A percentile compares a stretch with the other conserved stretches of the same genome.
Evolutionary conservation across 2,329 filamentous ascomycete species (phyloP).

Genomic region (Penicillium olsonii): DNA sequence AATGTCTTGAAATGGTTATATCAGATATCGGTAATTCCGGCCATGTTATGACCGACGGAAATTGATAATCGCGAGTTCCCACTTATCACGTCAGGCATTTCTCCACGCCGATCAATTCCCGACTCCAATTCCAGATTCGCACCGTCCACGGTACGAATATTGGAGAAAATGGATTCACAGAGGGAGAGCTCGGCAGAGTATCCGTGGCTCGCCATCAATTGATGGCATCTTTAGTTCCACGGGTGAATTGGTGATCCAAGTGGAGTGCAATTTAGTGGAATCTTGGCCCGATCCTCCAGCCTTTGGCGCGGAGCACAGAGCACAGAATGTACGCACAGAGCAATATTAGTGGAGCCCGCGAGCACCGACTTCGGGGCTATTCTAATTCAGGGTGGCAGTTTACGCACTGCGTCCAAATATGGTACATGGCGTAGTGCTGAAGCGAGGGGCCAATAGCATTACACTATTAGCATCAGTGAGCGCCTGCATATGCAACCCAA

Average conservation of each 20-base stretch:
- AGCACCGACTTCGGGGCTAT: neutral
- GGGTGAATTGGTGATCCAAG: neutral
- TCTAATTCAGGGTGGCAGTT: too few relatives aligned
- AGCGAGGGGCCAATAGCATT: neutral
- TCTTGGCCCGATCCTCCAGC: neutral
- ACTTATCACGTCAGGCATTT: constrained; percentile 11
- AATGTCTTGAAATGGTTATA: too few relatives aligned
- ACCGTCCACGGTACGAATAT: neutral
- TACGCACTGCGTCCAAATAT: too few relatives aligned
- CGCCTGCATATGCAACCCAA: neutral
- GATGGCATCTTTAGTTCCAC: neutral
- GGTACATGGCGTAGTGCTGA: neutral
- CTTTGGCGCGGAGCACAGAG: too few relatives aligned
- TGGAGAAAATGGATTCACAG: too few relatives aligned
- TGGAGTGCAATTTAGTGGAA: neutral
- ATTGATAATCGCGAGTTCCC: constrained; percentile 12
- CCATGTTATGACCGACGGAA: constrained; percentile 5
- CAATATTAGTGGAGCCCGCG: too few relatives aligned
- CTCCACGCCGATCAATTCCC: constrained; percentile 2
- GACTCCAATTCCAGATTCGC: neutral
- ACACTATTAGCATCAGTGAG: too few relatives aligned
- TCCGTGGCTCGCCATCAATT: neutral
- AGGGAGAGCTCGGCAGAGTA: neutral
- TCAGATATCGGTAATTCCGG: neutral
- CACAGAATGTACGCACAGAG: too few relatives aligned